Percentiles rank a stretch among this genome's conserved stretches.
Evolutionary conservation across 129 eudicot species (phyloP).

Genomic region (Centaurea solstitialis): DNA sequence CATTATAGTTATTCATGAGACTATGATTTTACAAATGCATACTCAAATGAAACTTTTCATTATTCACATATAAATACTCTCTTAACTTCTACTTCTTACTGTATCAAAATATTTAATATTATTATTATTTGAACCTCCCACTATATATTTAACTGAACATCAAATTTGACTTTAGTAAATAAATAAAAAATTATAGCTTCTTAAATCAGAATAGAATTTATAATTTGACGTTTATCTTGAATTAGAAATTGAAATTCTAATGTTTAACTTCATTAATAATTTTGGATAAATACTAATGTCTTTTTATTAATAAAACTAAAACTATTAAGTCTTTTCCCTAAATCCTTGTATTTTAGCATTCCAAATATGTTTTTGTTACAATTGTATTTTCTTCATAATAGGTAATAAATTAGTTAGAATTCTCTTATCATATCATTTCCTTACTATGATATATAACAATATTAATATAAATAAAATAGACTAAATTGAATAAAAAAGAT

Average conservation of each 20-base stretch:
- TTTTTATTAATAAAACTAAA: not conserved
- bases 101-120: not conserved
- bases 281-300: not conserved
- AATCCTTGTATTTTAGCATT: not conserved
- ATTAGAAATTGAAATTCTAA: too few relatives aligned
- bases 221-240: not conserved
- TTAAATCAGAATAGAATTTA: too few relatives aligned
- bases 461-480: too few relatives aligned
- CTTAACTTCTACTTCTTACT: too few relatives aligned
- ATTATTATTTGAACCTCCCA: not conserved
- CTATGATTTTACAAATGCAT: not conserved
- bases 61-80: not conserved
- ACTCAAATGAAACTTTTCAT: not conserved
- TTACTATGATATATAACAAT: too few relatives aligned
- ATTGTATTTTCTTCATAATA: not conserved
- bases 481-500: too few relatives aligned
- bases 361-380: not conserved
- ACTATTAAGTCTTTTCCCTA: not conserved
- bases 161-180: not conserved
- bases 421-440: too few relatives aligned
- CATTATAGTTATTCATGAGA: not conserved
- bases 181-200: not conserved
- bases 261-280: not conserved
- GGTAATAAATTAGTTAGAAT: too few relatives aligned
- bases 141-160: not conserved